Base-by-base conservation (phyloP, 768 basidiomycete genomes). In the Rhizopogon salebrosus region DNA sequence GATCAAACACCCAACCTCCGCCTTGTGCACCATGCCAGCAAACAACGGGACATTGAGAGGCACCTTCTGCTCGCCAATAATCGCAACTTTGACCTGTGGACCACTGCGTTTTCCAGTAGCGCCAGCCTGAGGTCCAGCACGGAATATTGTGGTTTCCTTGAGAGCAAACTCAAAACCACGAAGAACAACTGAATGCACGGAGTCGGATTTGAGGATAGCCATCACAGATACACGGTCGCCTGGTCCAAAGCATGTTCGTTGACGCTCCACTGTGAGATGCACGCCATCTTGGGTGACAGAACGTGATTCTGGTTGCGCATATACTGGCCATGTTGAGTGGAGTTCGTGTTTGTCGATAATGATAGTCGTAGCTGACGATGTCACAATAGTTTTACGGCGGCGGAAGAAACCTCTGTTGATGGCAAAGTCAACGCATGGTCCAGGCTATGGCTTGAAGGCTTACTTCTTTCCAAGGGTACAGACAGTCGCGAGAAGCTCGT, bases 321-420 rank as follows among this genome's bases (percentile, higher is more conserved):
- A 95, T 27, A 95, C 79, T 2, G 94, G 93, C 94, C 94, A 97
- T 1, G 90, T 86, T 4, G 92, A 88, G 62, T 95, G 93, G 6
- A 95, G 73, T 58, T 95, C 94, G 63, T 95, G 93, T 68, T 95
- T 97, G 75, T 92, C 89, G 61, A 97, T 90, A 56, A 85, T 80
- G 41, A 97, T 85, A 11, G 78, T 72, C 31, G 88, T 80, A 18
- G 81, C 75, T 11, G 84, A 80, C n/a, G 84, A 81, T 27, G 82
- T 70, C 39, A 89, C 79, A 20, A 80, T 74, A 1, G 86, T 80
- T 62, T 89, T 87, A 59, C 87, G 84, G 56, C 87, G 84, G 34
- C 91, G 89, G 52, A 95, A 79, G 64, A 95, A 84, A 6, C 90
- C 84, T 64, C 90, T 91, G 64, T 16, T 20, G 54, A 46, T 31